These are phyloP conservation scores for Diplodia mutila DNA, from an alignment of 2,329 filamentous ascomycete genomes.

Conservation along the genomic window DNA sequence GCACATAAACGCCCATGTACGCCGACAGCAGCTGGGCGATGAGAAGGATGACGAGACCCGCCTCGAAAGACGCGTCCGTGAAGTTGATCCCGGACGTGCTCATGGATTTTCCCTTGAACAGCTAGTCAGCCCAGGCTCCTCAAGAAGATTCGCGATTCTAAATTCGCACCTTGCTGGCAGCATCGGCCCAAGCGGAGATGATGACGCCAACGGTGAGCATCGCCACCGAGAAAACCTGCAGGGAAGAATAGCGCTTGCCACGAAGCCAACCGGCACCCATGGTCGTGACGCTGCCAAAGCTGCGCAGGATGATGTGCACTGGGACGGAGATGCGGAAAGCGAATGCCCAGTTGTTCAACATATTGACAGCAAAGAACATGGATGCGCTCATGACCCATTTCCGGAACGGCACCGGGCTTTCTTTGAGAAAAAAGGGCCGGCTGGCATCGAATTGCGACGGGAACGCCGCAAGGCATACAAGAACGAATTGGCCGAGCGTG, in stretches of 20 bases:
- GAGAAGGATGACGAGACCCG: slow-evolving; percentile 80
- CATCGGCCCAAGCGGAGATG: slow-evolving; percentile 86
- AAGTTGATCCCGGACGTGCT: slow-evolving; percentile 45
- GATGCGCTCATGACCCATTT: slow-evolving; percentile 89
- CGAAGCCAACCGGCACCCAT: slow-evolving; percentile 87
- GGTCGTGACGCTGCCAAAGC: slow-evolving; percentile 93
- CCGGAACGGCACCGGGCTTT: slow-evolving; percentile 77
- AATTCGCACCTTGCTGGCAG: slow-evolving; percentile 71
- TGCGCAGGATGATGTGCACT: slow-evolving; percentile 93
- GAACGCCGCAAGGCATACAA: slow-evolving; percentile 65
- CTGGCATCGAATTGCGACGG: slow-evolving; percentile 54
- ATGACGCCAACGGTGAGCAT: slow-evolving; percentile 86
- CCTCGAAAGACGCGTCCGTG: slow-evolving; percentile 57
- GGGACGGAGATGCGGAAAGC: slow-evolving; percentile 96
- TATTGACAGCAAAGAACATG: slow-evolving; percentile 90
- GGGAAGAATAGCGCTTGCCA: slow-evolving; percentile 79
- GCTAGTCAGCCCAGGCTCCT: neutral
- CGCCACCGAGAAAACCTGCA: slow-evolving; percentile 80
- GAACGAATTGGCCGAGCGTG: slow-evolving; percentile 55
- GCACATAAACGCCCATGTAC: slow-evolving; percentile 93
- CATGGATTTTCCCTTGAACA: slow-evolving; percentile 46
- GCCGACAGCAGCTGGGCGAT: slow-evolving; percentile 88
- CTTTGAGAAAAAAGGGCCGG: slow-evolving; percentile 72
- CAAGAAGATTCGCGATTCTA: neutral
- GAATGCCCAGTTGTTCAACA: slow-evolving; percentile 97